Percentiles rank a stretch among this genome's conserved stretches.
phyloP scores from a whole-genome alignment of 139 green algal genomes.

The Gonium pectorale region DNA sequence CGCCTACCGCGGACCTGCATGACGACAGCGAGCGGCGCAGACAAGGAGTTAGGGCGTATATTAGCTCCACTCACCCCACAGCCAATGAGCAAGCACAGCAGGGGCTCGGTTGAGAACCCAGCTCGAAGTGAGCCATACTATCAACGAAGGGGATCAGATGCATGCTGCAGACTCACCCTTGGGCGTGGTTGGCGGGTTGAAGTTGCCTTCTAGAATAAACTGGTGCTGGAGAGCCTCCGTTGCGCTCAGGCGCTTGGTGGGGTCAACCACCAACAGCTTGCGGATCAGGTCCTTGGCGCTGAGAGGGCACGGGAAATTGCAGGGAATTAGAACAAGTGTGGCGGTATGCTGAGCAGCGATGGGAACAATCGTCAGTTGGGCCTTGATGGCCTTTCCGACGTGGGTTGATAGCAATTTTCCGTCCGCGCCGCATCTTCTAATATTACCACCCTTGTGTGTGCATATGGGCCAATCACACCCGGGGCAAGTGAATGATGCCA shows the following conservation, averaged over 20 bases:
- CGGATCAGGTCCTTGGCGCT: slow-evolving; percentile 83
- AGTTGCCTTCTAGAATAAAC: slow-evolving; percentile 68
- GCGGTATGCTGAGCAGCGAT: no score
- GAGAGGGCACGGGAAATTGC: no score
- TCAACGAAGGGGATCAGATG: neutral
- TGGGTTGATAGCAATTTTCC: no score
- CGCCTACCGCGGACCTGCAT: neutral
- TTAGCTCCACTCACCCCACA: neutral
- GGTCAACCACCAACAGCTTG: slow-evolving; percentile 75
- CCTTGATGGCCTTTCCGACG: no score
- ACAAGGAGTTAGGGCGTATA: neutral
- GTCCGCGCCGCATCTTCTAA: no score
- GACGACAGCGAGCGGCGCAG: neutral
- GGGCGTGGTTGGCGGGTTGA: slow-evolving; percentile 3
- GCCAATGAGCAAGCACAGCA: neutral
- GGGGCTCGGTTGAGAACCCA: neutral
- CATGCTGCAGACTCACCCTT: neutral
- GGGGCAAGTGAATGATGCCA: no score
- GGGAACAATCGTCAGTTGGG: no score
- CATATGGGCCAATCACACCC: no score
- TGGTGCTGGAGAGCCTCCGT: slow-evolving; percentile 77
- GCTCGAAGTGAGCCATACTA: neutral
- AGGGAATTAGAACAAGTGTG: no score
- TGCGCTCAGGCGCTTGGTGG: slow-evolving; percentile 75
- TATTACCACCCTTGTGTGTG: no score